These are phyloP conservation scores for Diophrys sp. DNA, from an alignment of 73 alveolate genomes.

Conservation along the genomic window DNA sequence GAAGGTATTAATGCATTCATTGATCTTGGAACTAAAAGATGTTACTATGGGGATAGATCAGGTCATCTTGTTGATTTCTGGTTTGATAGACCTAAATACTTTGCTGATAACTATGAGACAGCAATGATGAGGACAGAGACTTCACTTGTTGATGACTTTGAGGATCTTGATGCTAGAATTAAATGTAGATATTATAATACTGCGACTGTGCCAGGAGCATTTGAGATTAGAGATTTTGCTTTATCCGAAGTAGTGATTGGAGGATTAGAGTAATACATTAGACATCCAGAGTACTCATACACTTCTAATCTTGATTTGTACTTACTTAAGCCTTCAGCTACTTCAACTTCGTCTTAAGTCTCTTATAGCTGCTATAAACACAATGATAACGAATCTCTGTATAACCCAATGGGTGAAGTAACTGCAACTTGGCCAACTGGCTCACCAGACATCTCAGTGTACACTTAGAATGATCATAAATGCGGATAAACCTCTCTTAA, in stretches of 20 bases:
- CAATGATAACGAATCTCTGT: neutral
- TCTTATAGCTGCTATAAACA: neutral
- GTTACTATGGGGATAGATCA: neutral
- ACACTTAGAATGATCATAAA: neutral
- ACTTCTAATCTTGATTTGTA: neutral
- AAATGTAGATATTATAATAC: neutral
- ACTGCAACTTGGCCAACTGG: neutral
- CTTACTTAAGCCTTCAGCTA: neutral
- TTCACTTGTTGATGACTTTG: neutral
- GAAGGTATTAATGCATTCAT: neutral
- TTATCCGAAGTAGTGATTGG: neutral
- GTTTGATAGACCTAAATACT: neutral
- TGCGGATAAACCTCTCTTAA: neutral
- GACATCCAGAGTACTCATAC: neutral
- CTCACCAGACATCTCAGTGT: neutral
- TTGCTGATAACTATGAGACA: neutral
- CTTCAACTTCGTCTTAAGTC: neutral
- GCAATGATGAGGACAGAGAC: neutral
- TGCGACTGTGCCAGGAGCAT: neutral
- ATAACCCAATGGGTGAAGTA: neutral
- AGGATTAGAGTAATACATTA: neutral
- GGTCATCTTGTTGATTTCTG: neutral
- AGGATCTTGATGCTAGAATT: neutral
- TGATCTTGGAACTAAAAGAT: neutral
- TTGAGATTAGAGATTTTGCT: neutral